phyloP scores from a whole-genome alignment of 768 basidiomycete genomes.

The Harrya chromipes region DNA sequence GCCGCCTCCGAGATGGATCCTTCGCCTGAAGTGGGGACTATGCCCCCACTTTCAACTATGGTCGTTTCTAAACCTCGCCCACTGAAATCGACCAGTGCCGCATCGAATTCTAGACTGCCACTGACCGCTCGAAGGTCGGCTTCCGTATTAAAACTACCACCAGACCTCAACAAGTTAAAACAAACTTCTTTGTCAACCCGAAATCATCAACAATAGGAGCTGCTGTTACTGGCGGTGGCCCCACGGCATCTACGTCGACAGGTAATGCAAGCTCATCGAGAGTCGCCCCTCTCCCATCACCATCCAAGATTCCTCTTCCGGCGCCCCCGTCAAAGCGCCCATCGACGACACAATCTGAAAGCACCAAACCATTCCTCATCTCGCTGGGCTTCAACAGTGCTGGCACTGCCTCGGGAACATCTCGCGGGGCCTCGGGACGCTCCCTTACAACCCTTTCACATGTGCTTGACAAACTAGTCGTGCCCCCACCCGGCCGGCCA shows the following conservation, averaged over 20 bases:
- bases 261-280: slow-evolving; percentile 8
- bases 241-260: slow-evolving; percentile 5
- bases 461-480: slow-evolving; percentile 67
- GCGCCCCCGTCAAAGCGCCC: slow-evolving; percentile 17
- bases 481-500: slow-evolving; percentile 62
- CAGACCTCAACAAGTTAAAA: slow-evolving; percentile 19
- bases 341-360: slow-evolving; percentile 5
- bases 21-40: neutral
- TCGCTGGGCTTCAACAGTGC: slow-evolving; percentile 3
- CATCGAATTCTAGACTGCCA: slow-evolving; percentile 6
- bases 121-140: neutral
- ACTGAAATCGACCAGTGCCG: neutral
- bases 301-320: slow-evolving; percentile 30
- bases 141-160: slow-evolving; percentile 12
- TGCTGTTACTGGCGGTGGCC: neutral
- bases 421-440: slow-evolving; percentile 20
- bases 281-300: slow-evolving; percentile 11
- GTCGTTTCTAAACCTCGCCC: slow-evolving; percentile 4
- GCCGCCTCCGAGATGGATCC: neutral
- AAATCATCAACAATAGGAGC: neutral
- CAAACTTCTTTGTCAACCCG: slow-evolving; percentile 24
- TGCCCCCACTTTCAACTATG: slow-evolving; percentile 1
- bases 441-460: slow-evolving; percentile 63
- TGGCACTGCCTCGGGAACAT: neutral
- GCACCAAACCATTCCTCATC: slow-evolving; percentile 1